Conservation (phyloP, 2,329 filamentous ascomycete species). For the Zalaria obscura region DNA sequence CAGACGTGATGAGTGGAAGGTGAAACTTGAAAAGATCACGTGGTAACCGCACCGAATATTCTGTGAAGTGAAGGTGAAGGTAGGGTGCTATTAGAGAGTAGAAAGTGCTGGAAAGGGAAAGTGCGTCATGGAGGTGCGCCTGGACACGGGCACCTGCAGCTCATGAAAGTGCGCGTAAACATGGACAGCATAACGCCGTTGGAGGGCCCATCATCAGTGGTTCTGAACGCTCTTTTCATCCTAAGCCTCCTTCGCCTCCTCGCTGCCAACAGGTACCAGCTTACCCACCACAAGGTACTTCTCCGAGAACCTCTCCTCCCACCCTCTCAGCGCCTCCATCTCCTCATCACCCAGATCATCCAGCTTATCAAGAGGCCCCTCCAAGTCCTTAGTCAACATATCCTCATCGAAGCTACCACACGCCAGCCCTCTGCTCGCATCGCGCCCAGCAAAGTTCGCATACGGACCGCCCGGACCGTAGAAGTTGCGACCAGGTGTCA, state of each 20-base stretch:
- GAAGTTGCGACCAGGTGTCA: slow-evolving; percentile 74
- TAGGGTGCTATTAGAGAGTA: too few relatives aligned
- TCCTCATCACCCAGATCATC: slow-evolving; percentile 59
- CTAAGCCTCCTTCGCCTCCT: slow-evolving; percentile 32
- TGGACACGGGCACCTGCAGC: too few relatives aligned
- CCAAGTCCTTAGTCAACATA: slow-evolving; percentile 84
- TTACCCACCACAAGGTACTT: slow-evolving; percentile 94
- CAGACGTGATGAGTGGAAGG: too few relatives aligned
- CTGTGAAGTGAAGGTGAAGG: too few relatives aligned
- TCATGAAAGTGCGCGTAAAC: too few relatives aligned
- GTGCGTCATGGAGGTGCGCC: too few relatives aligned
- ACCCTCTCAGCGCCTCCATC: slow-evolving; percentile 70
- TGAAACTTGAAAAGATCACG: too few relatives aligned
- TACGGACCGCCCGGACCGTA: slow-evolving; percentile 95
- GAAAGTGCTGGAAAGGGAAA: too few relatives aligned
- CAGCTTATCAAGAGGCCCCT: slow-evolving; percentile 67
- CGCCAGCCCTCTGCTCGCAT: slow-evolving; percentile 77
- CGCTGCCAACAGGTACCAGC: slow-evolving; percentile 52
- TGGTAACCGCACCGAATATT: too few relatives aligned
- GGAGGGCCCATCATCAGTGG: too few relatives aligned
- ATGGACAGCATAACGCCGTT: too few relatives aligned
- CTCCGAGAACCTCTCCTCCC: slow-evolving; percentile 85
- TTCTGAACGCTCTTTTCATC: slow-evolving; percentile 6
- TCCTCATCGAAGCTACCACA: slow-evolving; percentile 87
- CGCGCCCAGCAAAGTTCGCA: slow-evolving; percentile 86